Conservation (phyloP, 2,329 filamentous ascomycete species). For the Fusarium anguioides region DNA sequence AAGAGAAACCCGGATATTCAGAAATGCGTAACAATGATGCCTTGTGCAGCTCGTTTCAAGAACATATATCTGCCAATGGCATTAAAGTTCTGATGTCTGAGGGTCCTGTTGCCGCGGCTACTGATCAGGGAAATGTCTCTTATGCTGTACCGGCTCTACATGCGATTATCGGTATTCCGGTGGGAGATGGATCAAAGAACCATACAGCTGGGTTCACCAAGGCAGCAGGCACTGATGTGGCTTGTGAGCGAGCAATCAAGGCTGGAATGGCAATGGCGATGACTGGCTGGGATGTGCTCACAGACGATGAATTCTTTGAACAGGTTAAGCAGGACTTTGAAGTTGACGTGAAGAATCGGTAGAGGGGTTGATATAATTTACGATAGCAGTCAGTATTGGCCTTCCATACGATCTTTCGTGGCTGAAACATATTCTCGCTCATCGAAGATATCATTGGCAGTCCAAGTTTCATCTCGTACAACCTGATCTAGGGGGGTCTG, state of each 20-base stretch:
- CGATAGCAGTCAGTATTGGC: too few species aligned
- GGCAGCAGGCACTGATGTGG: neutral
- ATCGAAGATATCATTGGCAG: too few species aligned
- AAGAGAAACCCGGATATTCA: slow-evolving; percentile 2
- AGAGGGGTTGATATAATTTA: neutral
- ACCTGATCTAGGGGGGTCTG: too few species aligned
- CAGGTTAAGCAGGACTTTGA: neutral
- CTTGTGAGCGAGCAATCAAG: neutral
- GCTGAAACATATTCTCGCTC: too few species aligned
- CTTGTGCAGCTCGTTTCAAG: neutral
- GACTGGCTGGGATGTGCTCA: slow-evolving; percentile 11
- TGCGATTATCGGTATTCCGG: slow-evolving; percentile 12
- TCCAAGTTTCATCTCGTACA: too few species aligned
- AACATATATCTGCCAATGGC: neutral
- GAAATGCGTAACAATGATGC: slow-evolving; percentile 1
- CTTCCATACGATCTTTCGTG: too few species aligned
- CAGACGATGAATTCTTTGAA: neutral
- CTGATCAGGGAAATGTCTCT: slow-evolving; percentile 15
- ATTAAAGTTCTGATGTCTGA: neutral
- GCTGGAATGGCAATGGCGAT: slow-evolving; percentile 11
- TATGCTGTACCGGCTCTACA: slow-evolving; percentile 2
- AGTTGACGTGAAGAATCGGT: neutral
- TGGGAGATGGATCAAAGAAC: slow-evolving; percentile 1
- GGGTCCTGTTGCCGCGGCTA: slow-evolving; percentile 2
- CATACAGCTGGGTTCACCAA: slow-evolving; percentile 6